Conservation (phyloP, 352 stramenopile species). For the Phytophthora cactorum region DNA sequence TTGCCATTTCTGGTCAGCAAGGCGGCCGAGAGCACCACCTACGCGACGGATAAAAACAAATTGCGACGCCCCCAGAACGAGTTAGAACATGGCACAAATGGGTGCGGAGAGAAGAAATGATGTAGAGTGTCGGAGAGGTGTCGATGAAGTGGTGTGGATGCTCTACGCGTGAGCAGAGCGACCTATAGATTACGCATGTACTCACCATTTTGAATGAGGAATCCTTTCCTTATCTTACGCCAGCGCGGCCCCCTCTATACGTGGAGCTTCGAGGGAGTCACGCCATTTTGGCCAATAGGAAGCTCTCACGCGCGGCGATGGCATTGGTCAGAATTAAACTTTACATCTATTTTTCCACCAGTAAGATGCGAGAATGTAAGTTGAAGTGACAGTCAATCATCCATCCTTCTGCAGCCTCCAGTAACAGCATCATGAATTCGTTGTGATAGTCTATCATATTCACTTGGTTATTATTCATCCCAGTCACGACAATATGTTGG, state of each 20-base stretch:
- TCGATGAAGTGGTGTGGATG: neutral
- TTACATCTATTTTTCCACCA: conserved; percentile 3
- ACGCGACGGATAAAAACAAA: conserved; percentile 16
- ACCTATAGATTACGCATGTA: conserved; percentile 2
- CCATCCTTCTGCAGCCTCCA: too few species aligned
- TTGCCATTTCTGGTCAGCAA: conserved; percentile 95
- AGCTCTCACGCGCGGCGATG: neutral
- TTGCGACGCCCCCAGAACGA: conserved; percentile 20
- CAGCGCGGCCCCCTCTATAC: conserved; percentile 34
- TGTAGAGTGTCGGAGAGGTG: neutral
- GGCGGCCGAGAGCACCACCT: conserved; percentile 96
- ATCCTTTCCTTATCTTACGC: conserved; percentile 40
- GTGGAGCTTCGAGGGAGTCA: conserved; percentile 34
- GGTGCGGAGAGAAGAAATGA: conserved; percentile 3
- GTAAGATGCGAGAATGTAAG: conserved; percentile 7
- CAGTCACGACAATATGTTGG: too few species aligned
- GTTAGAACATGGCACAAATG: conserved; percentile 10
- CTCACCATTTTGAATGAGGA: conserved; percentile 37
- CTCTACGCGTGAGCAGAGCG: conserved; percentile 1
- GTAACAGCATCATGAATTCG: too few species aligned
- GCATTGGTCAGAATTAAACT: conserved; percentile 19
- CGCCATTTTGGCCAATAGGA: conserved; percentile 28
- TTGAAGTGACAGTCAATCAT: conserved; percentile 25
- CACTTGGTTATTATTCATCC: too few species aligned
- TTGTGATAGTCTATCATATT: too few species aligned